These are phyloP conservation scores for Chalciporus chontae DNA, from an alignment of 768 basidiomycete genomes.

Conservation along the genomic window DNA sequence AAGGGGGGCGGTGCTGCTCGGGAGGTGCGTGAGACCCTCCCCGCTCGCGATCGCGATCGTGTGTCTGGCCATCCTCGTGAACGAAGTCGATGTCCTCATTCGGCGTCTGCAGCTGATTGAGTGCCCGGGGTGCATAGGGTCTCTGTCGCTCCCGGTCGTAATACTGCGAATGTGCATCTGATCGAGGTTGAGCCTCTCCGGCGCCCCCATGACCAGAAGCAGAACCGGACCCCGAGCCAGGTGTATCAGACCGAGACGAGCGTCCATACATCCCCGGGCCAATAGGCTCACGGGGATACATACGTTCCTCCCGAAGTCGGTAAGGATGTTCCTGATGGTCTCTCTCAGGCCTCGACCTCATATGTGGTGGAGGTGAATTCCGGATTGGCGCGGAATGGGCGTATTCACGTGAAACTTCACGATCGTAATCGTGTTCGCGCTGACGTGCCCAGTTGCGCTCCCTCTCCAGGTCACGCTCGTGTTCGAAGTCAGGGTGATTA, in stretches of 20 bases:
- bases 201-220: constrained; percentile 26
- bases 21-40: constrained; percentile 31
- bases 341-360: constrained; percentile 35
- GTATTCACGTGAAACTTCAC: constrained; percentile 33
- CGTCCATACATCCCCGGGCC: constrained; percentile 30
- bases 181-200: constrained; percentile 47
- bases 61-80: constrained; percentile 50
- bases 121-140: constrained; percentile 51
- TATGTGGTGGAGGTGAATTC: constrained; percentile 42
- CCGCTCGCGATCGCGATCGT: constrained; percentile 37
- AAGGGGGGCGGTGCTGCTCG: constrained; percentile 37
- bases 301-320: constrained; percentile 27
- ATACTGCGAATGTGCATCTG: constrained; percentile 44
- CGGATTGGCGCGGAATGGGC: constrained; percentile 27
- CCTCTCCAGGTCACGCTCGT: constrained; percentile 46
- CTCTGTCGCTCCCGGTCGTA: constrained; percentile 49
- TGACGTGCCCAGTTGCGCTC: constrained; percentile 37
- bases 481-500: constrained; percentile 36
- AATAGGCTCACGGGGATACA: constrained; percentile 31
- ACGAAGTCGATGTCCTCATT: constrained; percentile 50
- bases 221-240: constrained; percentile 52
- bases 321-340: constrained; percentile 30
- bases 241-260: constrained; percentile 55
- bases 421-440: constrained; percentile 43
- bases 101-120: constrained; percentile 35